Base-by-base conservation (phyloP, 495 filamentous ascomycete genomes). In the Sphaerosporella brunnea region DNA sequence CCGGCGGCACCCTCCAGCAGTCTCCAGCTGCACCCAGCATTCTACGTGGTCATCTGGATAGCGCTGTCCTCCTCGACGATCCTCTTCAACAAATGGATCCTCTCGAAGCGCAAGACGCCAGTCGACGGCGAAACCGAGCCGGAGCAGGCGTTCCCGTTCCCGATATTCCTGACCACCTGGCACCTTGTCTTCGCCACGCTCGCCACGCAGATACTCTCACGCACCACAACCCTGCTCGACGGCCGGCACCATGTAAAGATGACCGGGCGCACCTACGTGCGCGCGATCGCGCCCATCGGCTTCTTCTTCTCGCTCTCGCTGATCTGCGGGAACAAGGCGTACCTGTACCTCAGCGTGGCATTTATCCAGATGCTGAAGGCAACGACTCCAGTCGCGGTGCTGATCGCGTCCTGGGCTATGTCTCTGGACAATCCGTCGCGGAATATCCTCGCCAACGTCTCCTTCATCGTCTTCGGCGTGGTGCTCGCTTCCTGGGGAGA, bases 301-400 rank as follows among this genome's bases (percentile, higher is more conserved):
- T 62, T 93, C 43, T 86, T 92, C 70, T 95, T 93, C 74, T 84
- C 78, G 66, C 68, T 93, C 68, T 86, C 79, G 64, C 73, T 95
- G 74, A 93, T 95, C 56, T 93, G 84, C 68, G 82, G 84, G 49
- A 93, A 93, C 68, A 70, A 86, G 62, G 83, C 87, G 50, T 95
- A 94, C 61, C 69, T 93, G 41, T 90, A 90, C 64, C 73, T 94
- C 52, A 85, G 79, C 57, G 86, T 94, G 48, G 77, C 86, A 25
- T 94, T 93, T 65, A 95, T 95, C 62, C 87, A 94, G 70, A 95
- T 95, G 87, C 74, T 95, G 56, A 94, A 94, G 80, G 79, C 87
- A 50, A 90, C 84, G 23, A 93, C 80, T 26, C 87, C 87, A 23
- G 84, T 94, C 42, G 82, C 80, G 23, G 84, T 93, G 50, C 74